Evolutionary conservation across 106 monocot genomes (phyloP).

Genomic region (Amphibolis antarctica): DNA sequence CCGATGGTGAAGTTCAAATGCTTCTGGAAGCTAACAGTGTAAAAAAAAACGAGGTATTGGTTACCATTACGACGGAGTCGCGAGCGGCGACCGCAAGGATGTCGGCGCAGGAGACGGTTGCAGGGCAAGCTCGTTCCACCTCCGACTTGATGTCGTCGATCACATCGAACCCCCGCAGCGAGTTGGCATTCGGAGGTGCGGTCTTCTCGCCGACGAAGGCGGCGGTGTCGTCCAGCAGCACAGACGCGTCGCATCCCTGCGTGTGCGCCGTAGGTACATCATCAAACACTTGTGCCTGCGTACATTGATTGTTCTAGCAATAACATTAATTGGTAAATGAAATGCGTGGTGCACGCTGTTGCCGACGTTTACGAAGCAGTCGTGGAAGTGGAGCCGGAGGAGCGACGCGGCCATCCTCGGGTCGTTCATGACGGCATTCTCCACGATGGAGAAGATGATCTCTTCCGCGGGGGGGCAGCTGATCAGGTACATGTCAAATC

Average conservation of each 20-base stretch:
- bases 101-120: slow-evolving; percentile 75
- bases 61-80: slow-evolving; percentile 55
- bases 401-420: slow-evolving; percentile 88
- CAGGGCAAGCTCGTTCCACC: slow-evolving; percentile 57
- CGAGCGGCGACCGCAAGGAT: slow-evolving; percentile 68
- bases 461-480: slow-evolving; percentile 55
- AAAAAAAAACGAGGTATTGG: not conserved
- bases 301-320: no score
- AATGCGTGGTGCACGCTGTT: no score
- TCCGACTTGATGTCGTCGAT: slow-evolving; percentile 67
- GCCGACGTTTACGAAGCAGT: slow-evolving; percentile 74
- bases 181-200: slow-evolving; percentile 67
- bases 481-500: slow-evolving; percentile 23
- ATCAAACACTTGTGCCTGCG: no score
- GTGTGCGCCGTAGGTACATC: not conserved
- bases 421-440: slow-evolving; percentile 29
- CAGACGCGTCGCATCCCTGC: slow-evolving; percentile 82
- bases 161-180: slow-evolving; percentile 81
- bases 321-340: no score
- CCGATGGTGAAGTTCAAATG: no score
- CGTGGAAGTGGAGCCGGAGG: slow-evolving; percentile 92
- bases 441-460: slow-evolving; percentile 44
- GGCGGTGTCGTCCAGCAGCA: slow-evolving; percentile 56
- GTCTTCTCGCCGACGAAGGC: slow-evolving; percentile 55
- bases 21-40: no score